Percentiles rank a stretch among this genome's conserved stretches.
Conservation (phyloP, 225 moss, liverwort and hornwort species). For the Neckera pumila region DNA sequence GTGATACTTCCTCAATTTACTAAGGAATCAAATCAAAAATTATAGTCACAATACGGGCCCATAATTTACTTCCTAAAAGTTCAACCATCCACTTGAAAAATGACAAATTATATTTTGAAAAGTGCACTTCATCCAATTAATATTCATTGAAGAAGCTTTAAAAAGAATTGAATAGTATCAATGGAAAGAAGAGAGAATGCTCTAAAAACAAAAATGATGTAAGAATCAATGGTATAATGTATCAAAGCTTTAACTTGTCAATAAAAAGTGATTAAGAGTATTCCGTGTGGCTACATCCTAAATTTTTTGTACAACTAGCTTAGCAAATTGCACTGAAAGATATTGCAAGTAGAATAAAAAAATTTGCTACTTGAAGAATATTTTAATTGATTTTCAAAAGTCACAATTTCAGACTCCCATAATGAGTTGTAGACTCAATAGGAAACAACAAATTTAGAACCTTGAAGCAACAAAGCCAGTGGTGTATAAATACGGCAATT, state of each 20-base stretch:
- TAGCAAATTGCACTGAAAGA: neutral
- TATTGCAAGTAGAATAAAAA: neutral
- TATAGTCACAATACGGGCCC: rapidly evolving
- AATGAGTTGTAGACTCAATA: rapidly evolving
- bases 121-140: neutral
- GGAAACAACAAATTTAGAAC: neutral
- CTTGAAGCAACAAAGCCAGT: neutral
- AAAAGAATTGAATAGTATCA: neutral
- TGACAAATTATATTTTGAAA: neutral
- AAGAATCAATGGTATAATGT: neutral
- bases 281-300: rapidly evolving
- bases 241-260: neutral
- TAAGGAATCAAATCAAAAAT: neutral
- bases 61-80: neutral
- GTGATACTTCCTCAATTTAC: neutral
- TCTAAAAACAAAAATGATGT: rapidly evolving
- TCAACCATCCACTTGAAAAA: neutral
- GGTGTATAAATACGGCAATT: rapidly evolving
- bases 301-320: rapidly evolving
- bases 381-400: neutral
- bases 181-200: neutral
- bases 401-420: neutral
- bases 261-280: neutral
- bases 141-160: neutral
- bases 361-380: neutral